Percentiles rank a stretch among this genome's conserved stretches.
Conservation (phyloP, 2,329 filamentous ascomycete species). For the Periconia sp. region DNA sequence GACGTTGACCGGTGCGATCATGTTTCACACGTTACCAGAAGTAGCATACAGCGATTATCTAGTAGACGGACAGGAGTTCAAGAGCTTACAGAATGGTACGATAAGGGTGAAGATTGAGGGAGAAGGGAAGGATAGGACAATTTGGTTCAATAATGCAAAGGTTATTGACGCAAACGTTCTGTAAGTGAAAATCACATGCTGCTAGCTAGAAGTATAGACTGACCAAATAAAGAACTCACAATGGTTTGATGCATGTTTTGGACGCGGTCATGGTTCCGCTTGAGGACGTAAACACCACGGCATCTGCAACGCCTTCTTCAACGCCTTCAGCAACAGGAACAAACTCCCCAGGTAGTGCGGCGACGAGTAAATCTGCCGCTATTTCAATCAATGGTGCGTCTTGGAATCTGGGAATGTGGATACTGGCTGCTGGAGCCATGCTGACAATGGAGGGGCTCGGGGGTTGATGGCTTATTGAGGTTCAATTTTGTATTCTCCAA, state of each 20-base stretch:
- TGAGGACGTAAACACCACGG: constrained; percentile 18
- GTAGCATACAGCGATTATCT: constrained; percentile 26
- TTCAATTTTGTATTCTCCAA: too few relatives aligned
- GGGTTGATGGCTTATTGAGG: neutral
- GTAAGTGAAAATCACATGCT: constrained; percentile 13
- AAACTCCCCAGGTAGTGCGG: neutral
- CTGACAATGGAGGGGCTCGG: neutral
- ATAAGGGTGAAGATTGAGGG: constrained; percentile 25
- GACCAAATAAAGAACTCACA: constrained; percentile 18
- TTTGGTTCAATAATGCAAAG: constrained; percentile 32
- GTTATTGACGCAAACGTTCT: constrained; percentile 28
- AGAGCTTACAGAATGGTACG: constrained; percentile 21
- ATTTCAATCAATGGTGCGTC: neutral
- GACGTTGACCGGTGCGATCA: constrained; percentile 14
- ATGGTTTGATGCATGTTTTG: constrained; percentile 27
- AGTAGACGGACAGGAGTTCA: constrained; percentile 24
- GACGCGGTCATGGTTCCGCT: constrained; percentile 26
- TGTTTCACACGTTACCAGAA: constrained; percentile 24
- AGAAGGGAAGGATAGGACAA: constrained; percentile 9
- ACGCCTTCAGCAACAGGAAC: constrained; percentile 13
- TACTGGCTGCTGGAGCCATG: neutral
- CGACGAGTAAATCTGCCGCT: constrained; percentile 1
- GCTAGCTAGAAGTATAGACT: neutral
- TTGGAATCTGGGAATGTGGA: constrained; percentile 5
- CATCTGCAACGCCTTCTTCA: constrained; percentile 9